phyloP scores from a whole-genome alignment of 345 rosid genomes.

The Noccaea bulbosa region DNA sequence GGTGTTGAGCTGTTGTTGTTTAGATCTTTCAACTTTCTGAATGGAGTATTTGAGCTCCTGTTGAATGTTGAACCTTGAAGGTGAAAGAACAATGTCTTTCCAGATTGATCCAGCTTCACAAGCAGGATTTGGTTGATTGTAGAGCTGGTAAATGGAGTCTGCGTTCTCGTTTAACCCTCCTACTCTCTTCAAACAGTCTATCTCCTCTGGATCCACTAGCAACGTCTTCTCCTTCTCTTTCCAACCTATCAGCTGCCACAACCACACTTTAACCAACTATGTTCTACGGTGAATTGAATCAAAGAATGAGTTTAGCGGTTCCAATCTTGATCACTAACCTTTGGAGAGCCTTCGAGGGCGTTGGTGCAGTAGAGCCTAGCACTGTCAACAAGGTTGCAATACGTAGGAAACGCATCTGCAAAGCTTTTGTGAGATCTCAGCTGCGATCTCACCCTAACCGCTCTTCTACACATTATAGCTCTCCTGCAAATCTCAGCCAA shows the following conservation, averaged over 20 bases:
- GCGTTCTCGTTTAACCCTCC: conserved; percentile 76
- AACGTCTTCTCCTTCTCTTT: conserved; percentile 86
- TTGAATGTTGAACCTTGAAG: conserved; percentile 81
- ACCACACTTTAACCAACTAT: conserved; percentile 55
- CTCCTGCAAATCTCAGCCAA: conserved; percentile 60
- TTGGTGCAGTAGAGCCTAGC: conserved; percentile 91
- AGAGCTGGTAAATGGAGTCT: conserved; percentile 76
- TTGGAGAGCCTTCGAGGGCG: conserved; percentile 77
- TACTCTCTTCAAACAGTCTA: conserved; percentile 64
- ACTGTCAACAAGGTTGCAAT: conserved; percentile 78
- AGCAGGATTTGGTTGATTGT: conserved; percentile 71
- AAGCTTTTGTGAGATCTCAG: conserved; percentile 89
- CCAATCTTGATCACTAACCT: too few species aligned
- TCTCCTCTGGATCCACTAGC: conserved; percentile 89
- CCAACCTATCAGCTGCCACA: conserved; percentile 89
- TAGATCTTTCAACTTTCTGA: conserved; percentile 61
- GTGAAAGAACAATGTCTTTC: conserved; percentile 94
- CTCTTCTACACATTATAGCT: conserved; percentile 87
- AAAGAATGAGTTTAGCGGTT: too few species aligned
- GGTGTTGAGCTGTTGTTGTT: conserved; percentile 25
- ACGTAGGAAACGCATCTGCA: conserved; percentile 77
- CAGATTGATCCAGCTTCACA: conserved; percentile 77
- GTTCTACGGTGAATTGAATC: too few species aligned
- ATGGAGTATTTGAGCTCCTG: conserved; percentile 69
- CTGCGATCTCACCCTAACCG: conserved; percentile 87